Evolutionary conservation across 2,329 filamentous ascomycete genomes (phyloP).

Genomic region (Allantophomopsis cytisporea): DNA sequence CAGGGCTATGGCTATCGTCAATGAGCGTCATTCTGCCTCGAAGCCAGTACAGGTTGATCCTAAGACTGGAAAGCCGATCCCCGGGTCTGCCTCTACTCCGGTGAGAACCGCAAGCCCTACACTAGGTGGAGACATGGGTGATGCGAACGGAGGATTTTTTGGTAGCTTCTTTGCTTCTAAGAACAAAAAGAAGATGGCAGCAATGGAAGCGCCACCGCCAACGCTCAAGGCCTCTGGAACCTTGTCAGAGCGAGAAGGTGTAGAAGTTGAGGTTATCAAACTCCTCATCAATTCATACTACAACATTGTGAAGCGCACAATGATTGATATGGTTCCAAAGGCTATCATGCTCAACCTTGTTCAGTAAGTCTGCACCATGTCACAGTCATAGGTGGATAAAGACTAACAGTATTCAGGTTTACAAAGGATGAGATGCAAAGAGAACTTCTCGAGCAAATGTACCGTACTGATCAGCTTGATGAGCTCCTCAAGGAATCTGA

Average conservation of each 20-base stretch:
- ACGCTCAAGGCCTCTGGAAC: slow-evolving; percentile 90
- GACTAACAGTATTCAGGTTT: slow-evolving; percentile 37
- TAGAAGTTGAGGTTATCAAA: slow-evolving; percentile 98
- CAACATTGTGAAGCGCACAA: slow-evolving; percentile 94
- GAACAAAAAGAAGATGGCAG: slow-evolving; percentile 99
- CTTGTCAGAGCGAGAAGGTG: slow-evolving; percentile 82
- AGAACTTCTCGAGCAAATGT: slow-evolving; percentile 95
- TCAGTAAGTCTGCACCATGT: slow-evolving; percentile 47
- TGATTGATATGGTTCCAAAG: slow-evolving; percentile 99
- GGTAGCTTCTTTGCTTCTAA: slow-evolving; percentile 97
- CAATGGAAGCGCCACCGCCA: slow-evolving; percentile 91
- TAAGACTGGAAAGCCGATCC: slow-evolving; percentile 93
- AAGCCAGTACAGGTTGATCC: slow-evolving; percentile 94
- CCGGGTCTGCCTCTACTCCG: slow-evolving; percentile 43
- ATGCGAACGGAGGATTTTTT: slow-evolving; percentile 71
- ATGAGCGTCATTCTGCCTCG: slow-evolving; percentile 69
- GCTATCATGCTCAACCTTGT: slow-evolving; percentile 97
- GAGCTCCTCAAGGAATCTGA: slow-evolving; percentile 96
- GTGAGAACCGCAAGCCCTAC: slow-evolving; percentile 66
- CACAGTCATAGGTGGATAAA: neutral
- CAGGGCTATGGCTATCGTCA: slow-evolving; percentile 94
- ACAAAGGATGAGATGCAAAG: slow-evolving; percentile 98
- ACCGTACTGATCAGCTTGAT: slow-evolving; percentile 79
- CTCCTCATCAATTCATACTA: slow-evolving; percentile 94
- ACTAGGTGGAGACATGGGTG: slow-evolving; percentile 31